Evolutionary conservation across 129 eudicot genomes (phyloP).

Genomic region (Cynara cardunculus): DNA sequence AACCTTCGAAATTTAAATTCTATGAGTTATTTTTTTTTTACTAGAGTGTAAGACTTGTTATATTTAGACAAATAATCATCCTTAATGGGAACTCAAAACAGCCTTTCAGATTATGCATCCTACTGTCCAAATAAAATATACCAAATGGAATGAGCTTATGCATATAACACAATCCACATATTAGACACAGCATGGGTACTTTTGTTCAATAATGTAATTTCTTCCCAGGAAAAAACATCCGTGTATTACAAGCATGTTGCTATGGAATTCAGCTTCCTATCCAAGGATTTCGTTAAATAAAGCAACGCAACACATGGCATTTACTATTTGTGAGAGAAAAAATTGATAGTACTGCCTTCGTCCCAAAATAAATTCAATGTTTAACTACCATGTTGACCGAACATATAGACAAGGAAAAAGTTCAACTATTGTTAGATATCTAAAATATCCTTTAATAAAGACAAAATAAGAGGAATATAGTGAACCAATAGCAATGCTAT

Average conservation of each 20-base stretch:
- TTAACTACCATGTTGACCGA: neutral
- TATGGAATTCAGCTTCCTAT: neutral
- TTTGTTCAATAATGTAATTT: neutral
- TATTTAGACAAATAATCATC: neutral
- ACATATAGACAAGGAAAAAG: neutral
- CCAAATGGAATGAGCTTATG: neutral
- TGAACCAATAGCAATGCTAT: neutral
- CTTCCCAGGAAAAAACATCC: neutral
- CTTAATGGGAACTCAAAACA: neutral
- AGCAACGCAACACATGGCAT: neutral
- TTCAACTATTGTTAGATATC: neutral
- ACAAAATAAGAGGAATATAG: neutral
- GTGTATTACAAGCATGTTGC: neutral
- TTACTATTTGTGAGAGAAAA: neutral
- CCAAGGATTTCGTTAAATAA: neutral
- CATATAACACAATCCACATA: neutral
- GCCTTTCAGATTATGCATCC: neutral
- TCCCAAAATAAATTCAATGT: neutral
- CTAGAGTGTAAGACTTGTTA: neutral
- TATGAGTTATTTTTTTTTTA: neutral
- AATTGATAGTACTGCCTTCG: neutral
- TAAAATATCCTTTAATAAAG: neutral
- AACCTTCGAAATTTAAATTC: slow-evolving; percentile 39
- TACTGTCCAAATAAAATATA: neutral
- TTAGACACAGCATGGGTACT: neutral